Base-by-base conservation (phyloP, 345 rosid species). In the Dimocarpus longan region DNA sequence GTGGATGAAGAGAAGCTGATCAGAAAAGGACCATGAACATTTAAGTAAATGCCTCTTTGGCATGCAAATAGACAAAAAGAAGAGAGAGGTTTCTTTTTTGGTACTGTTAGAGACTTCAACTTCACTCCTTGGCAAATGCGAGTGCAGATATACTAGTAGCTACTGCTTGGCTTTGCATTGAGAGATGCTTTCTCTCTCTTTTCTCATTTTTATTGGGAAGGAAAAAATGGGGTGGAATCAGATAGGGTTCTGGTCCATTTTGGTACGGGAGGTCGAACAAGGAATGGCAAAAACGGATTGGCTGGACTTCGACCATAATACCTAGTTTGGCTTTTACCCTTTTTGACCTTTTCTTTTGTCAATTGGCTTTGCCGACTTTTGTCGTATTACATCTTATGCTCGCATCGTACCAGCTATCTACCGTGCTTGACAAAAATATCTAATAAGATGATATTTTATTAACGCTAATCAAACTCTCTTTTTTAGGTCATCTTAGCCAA, bases 111-210 rank as follows among this genome's bases (percentile, higher is more conserved):
- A 71, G 80, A 70, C 82, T 74, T 74, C 52, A 59, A 50, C 28
- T 77, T 80, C 80, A 74, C 82, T 77, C 79, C 70, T 46, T 76
- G 26, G 79, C 72, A 75, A 65, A 63, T 48, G 70, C 43, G 2
- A 44, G 77, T 12, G 56, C 56, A 50, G 19, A 50, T 50, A 50
- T 50, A 50, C 40, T n/a, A 57, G 66, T 57, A 40, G 26, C 64
- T 12, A 10, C 32, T 73, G 68, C 28, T 44, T 74, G 48, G 75
- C 75, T 64, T 70, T 26, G 81, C 76, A 70, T 64, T 64, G 83
- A 64, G 79, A 78, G n/a, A 46, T n/a, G 76, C 66, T 62, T 70
- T 48, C 79, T 28, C 68, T 48, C 44, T 42, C 44, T 42, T 8
- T 42, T 12, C 18, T n/a, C 6, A 7, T 54, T 54, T 68, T 74